Conservation (phyloP, 805 yeast genomes). For the Candida xiaguanensis region DNA sequence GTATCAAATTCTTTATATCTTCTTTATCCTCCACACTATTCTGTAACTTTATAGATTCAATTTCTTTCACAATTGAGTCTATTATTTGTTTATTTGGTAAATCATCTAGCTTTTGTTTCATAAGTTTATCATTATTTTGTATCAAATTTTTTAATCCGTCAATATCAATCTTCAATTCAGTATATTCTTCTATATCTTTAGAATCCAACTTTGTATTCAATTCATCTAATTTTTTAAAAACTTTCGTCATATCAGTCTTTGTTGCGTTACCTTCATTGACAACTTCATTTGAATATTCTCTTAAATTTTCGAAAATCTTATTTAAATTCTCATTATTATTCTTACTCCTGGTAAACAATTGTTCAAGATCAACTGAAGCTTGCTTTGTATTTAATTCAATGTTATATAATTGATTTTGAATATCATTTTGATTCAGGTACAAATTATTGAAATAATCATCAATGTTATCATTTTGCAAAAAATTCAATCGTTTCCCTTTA, state of each 20-base stretch:
- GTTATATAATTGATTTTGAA: slow-evolving; percentile 25
- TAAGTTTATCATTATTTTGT: background rate
- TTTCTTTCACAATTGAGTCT: background rate
- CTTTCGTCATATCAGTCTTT: slow-evolving; percentile 23
- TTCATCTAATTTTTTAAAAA: slow-evolving; percentile 17
- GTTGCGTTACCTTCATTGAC: slow-evolving; percentile 34
- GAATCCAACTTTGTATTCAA: background rate
- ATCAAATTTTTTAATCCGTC: background rate
- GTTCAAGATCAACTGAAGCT: slow-evolving; percentile 31
- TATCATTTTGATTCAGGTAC: slow-evolving; percentile 22
- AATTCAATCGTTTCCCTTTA: slow-evolving; percentile 21
- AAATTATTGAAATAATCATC: slow-evolving; percentile 32
- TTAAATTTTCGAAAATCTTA: slow-evolving; percentile 29
- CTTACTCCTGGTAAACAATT: slow-evolving; percentile 36
- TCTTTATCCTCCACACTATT: too few species aligned
- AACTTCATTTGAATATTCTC: slow-evolving; percentile 32
- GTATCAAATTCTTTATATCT: too few species aligned
- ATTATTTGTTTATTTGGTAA: background rate
- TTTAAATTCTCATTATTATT: slow-evolving; percentile 37
- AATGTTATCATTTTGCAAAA: slow-evolving; percentile 29
- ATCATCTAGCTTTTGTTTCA: background rate
- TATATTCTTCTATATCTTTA: slow-evolving; percentile 1
- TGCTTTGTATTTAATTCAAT: slow-evolving; percentile 34
- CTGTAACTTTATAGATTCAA: too few species aligned
- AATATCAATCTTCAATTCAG: slow-evolving; percentile 2